Base-by-base conservation (phyloP, 2,329 filamentous ascomycete species). In the Myriosclerotinia scirpicola region DNA sequence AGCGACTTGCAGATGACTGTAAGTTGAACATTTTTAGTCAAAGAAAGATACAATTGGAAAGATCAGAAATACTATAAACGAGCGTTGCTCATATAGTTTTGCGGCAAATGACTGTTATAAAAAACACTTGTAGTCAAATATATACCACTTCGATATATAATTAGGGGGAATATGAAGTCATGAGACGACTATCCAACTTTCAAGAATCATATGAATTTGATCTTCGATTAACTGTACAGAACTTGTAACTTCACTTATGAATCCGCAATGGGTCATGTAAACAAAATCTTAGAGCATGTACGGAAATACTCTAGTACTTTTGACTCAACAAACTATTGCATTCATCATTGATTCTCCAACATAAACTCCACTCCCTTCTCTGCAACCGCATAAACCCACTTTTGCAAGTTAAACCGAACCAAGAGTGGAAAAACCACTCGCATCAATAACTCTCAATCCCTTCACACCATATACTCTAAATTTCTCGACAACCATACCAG, bases 381-480 rank as follows among this genome's bases (percentile, higher is more conserved):
- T 12, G 42, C 65, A 46, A 54, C 20, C 11, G 62, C 67, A 68
- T 60, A 67, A 34, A 66, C 55, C 20, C 44, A 50, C 46, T n/a
- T 64, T 38, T 67, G 60, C 11, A 66, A 6, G n/a, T 67, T 66
- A 1, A 59, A 46, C 34, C 61, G 56, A 6, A 60, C 60, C 8
- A 67, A 48, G 26, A 67, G 38, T 14, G 46, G 68, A n/a, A 69
- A 67, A 36, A 60, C 30, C 34, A 54, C 54, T 59, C 22, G 46
- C 60, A 40, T 59, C 60, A 17, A 59, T 55, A 8, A 65, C 54
- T 36, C 65, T 53, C n/a, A 67, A 20, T n/a, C 61, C 20, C 12
- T 54, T 59, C 4, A 67, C 61, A 8, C 61, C 67, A 56, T 67
- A 50, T 15, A 67, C 67, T 48, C 34, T 68, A 5, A 67, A 63